Evolutionary conservation across 371 early-diverging fungal species (phyloP), one percentile per base, ranked within the genome.

Genomic region (Actinomucor elegans): DNA sequence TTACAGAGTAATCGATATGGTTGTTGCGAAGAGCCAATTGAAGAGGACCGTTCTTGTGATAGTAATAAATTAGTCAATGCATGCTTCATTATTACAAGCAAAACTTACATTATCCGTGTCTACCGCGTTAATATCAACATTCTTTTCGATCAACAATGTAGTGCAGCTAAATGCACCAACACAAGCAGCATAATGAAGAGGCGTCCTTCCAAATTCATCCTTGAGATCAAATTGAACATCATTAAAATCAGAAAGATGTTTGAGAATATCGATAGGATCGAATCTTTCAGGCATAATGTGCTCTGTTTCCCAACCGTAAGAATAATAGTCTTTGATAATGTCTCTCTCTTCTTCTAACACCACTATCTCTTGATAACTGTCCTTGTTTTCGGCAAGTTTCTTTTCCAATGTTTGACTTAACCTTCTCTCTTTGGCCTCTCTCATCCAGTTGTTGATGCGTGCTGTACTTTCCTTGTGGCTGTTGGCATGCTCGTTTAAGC

Each of bases 251-350:
- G 67, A 47, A 10, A 84, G 51, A 37, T 67, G 79, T 9, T 61
- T 67, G 15, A 84, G 53, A 27, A 84, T 78, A 48, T 83, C 81
- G 18, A 86, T 75, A 12, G 83, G 84, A 61, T 86, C 86, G 12
- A 48, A 61, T 41, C 77, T 74, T 3, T 14, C 41, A 23, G 20
- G 38, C 5, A 6, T 35, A 11, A n/a, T 32, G 0, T 8, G 11
- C 15, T 29, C 28, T 14, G 10, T 11, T 41, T 61, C 61, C 46
- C 51, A 61, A 0, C 26, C 5, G 24, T 11, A 60, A 8, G 11
- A 11, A 14, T 27, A 6, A 31, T 59, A 67, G 10, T 33, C 14
- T 23, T 44, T 51, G 4, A 59, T 32, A 1, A 8, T 24, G 1
- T 38, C 21, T 10, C 43, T 61, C 34, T 58, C 57, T 15, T 57